These are phyloP conservation scores for Sporothrix humicola DNA, from an alignment of 2,329 filamentous ascomycete genomes.

Conservation along the genomic window DNA sequence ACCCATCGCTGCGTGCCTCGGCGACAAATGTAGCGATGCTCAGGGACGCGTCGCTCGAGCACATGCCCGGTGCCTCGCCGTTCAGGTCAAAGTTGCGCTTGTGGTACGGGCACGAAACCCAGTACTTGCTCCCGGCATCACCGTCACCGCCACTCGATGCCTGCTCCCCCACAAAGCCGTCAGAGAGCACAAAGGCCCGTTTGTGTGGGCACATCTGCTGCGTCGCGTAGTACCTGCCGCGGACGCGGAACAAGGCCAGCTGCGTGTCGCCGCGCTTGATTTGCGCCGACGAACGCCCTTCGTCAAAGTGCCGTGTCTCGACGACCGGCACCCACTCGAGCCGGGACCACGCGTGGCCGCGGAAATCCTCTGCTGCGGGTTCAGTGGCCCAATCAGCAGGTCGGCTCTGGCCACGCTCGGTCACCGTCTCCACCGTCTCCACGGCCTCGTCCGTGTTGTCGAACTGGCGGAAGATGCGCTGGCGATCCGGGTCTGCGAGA, in stretches of 20 bases:
- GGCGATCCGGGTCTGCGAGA: conserved; percentile 69
- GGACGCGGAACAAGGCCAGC: conserved; percentile 83
- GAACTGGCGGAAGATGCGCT: conserved; percentile 75
- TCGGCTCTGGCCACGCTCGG: conserved; percentile 73
- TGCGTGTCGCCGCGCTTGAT: conserved; percentile 90
- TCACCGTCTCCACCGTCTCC: conserved; percentile 71
- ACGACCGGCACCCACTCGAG: conserved; percentile 83
- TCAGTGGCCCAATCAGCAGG: conserved; percentile 80
- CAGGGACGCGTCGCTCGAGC: conserved; percentile 75
- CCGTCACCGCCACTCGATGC: conserved; percentile 43
- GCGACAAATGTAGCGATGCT: conserved; percentile 83
- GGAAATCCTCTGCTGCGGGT: conserved; percentile 71
- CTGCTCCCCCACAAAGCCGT: conserved; percentile 77
- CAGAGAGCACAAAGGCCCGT: conserved; percentile 84
- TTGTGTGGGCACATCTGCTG: conserved; percentile 97
- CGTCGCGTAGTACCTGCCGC: conserved; percentile 79
- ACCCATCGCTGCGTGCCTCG: conserved; percentile 74
- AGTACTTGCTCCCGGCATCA: conserved; percentile 59
- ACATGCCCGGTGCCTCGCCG: conserved; percentile 61
- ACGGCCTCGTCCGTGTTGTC: conserved; percentile 77
- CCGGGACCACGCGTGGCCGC: conserved; percentile 63
- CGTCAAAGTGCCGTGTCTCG: conserved; percentile 69
- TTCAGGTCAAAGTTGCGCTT: conserved; percentile 86
- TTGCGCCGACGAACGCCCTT: conserved; percentile 73
- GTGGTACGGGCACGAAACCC: conserved; percentile 88